Evolutionary conservation across 345 rosid genomes (phyloP), one percentile per base, ranked within the genome.

Genomic region (Anastatica hierochuntica): DNA sequence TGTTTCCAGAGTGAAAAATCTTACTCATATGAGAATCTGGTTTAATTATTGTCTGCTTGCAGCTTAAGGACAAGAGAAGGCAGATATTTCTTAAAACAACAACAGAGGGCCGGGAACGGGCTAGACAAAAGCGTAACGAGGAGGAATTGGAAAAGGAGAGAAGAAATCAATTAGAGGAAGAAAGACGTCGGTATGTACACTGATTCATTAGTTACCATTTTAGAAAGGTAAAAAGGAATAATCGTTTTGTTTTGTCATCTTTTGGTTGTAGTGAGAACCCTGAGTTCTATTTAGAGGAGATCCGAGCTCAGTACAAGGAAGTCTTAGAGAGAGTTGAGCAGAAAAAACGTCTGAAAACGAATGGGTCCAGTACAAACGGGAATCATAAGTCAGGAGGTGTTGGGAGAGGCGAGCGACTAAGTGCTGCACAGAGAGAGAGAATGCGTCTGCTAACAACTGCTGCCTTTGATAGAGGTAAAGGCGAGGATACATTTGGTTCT

Each of bases 391-490:
- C 84, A 9, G 95, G 95, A 24, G 88, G 79, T 30, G 80, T 83
- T 49, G 98, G 97, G 20, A 86, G 94, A 39, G 98, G 97, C 17
- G 98, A 92, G 82, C 79, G 98, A 74, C 75, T 88, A 74, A 85
- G 85, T 47, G 84, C 98, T 70, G 96, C 94, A 51, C 95, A 85
- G 68, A 79, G 90, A 51, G 98, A 92, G 60, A 78, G 95, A 60
- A 92, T 92, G 94, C 94, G 95, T 27, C 83, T 92, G 64, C 78
- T 88, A 23, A 92, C 98, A 19, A 79, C 95, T 1, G 96, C 96
- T 31, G 98, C 98, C 27, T 88, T 88, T 66, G 98, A 92, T 68
- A 74, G 97, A 72, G 98, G 97, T 51, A 92, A 88, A 71, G 94
- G 95, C 12, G 95, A 88, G 68, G 98, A 85, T 71, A 83, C 86